A percentile compares a stretch with the other conserved stretches of the same genome.
Evolutionary conservation across 345 rosid genomes (phyloP).

Genomic region (Alliaria petiolata): DNA sequence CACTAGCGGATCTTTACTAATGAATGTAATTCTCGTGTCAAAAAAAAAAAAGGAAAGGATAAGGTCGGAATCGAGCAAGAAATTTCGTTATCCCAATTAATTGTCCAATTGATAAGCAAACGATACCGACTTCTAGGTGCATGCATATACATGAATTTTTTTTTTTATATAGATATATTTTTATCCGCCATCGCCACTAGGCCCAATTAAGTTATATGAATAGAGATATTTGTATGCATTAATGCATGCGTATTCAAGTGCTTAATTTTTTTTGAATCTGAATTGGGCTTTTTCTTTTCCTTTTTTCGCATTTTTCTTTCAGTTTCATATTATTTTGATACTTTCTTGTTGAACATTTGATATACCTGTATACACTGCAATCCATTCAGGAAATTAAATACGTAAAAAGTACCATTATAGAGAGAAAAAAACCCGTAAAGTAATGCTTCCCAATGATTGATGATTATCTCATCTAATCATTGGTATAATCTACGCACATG

Average conservation of each 20-base stretch:
- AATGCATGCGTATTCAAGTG: not conserved
- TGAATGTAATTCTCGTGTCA: not conserved
- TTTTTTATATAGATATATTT: not conserved
- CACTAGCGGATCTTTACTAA: too few relatives aligned
- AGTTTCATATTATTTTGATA: not conserved
- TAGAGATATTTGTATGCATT: not conserved
- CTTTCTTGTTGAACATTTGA: not conserved
- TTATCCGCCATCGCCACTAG: not conserved
- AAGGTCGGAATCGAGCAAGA: not conserved
- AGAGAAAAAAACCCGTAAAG: not conserved
- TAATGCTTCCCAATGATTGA: conserved; percentile 26
- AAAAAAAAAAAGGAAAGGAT: not conserved
- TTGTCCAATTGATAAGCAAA: not conserved
- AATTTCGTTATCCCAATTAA: not conserved
- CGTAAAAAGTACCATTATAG: not conserved
- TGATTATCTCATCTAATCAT: conserved; percentile 22
- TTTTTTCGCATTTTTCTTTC: too few relatives aligned
- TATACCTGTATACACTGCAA: not conserved
- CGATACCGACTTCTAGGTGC: conserved; percentile 13
- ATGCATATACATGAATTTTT: not conserved
- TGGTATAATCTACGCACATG: conserved; percentile 27
- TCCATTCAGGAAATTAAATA: not conserved
- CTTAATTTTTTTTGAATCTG: not conserved
- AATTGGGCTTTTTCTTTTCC: not conserved
- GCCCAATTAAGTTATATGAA: not conserved